Conservation (phyloP, 495 filamentous ascomycete species). For the Lasiosphaeria hispida region DNA sequence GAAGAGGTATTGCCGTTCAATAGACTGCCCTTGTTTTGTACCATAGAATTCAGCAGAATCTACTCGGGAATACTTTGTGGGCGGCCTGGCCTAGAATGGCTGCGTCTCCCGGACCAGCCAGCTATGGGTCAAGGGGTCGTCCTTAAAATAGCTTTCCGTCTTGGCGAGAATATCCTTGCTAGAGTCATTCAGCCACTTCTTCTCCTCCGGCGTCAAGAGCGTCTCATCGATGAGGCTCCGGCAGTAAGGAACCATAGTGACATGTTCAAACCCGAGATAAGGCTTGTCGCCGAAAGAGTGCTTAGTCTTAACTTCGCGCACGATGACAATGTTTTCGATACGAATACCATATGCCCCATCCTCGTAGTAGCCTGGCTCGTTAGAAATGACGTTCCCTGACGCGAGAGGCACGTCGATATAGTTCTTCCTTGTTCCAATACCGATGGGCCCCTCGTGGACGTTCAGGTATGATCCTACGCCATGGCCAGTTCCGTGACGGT, state of each 20-base stretch:
- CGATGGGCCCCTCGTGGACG: constrained; percentile 97
- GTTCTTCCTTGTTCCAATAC: constrained; percentile 86
- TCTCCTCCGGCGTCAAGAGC: constrained; percentile 73
- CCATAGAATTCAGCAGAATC: not conserved
- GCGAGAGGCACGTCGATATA: constrained; percentile 89
- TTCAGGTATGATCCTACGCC: constrained; percentile 91
- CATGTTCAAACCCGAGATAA: constrained; percentile 92
- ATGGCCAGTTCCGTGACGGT: constrained; percentile 95
- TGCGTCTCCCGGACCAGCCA: constrained; percentile 89
- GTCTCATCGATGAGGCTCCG: constrained; percentile 77
- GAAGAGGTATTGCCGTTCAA: not conserved
- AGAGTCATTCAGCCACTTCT: constrained; percentile 83
- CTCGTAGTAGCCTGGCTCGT: constrained; percentile 98
- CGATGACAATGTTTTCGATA: constrained; percentile 93
- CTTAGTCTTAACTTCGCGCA: constrained; percentile 79
- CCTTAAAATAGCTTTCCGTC: constrained; percentile 76
- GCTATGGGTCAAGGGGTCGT: constrained; percentile 61
- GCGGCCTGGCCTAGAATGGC: constrained; percentile 35
- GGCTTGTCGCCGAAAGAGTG: constrained; percentile 90
- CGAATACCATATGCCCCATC: constrained; percentile 97
- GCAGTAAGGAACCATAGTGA: constrained; percentile 95
- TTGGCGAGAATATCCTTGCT: constrained; percentile 78
- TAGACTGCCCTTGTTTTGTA: not conserved
- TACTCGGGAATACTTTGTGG: not conserved
- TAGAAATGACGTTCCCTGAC: constrained; percentile 89